Evolutionary conservation across 345 rosid species (phyloP).

Genomic region (Populus ilicifolia): DNA sequence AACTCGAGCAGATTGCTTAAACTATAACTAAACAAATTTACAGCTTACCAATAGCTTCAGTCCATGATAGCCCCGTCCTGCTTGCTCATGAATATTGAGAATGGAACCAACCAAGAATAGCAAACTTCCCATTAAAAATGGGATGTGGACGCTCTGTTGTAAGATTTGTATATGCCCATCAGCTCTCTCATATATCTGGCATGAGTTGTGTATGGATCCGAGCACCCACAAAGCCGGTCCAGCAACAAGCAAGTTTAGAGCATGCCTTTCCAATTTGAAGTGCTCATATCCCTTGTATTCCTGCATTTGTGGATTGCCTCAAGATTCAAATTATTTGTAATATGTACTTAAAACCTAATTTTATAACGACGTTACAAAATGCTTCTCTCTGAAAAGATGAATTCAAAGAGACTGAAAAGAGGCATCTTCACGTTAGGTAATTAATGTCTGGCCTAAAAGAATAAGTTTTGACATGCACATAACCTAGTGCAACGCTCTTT

Average conservation of each 20-base stretch:
- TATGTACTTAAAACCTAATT: no score
- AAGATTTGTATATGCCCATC: slow-evolving; percentile 75
- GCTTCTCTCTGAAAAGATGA: no score
- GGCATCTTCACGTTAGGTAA: no score
- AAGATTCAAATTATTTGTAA: no score
- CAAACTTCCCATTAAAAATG: slow-evolving; percentile 64
- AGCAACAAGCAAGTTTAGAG: slow-evolving; percentile 59
- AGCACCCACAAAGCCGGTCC: slow-evolving; percentile 69
- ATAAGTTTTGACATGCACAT: no score
- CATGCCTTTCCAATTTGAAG: slow-evolving; percentile 50
- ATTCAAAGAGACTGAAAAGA: no score
- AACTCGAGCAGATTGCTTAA: no score
- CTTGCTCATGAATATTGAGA: slow-evolving; percentile 50
- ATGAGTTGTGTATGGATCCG: slow-evolving; percentile 83
- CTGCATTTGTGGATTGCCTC: slow-evolving; percentile 21
- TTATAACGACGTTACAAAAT: no score
- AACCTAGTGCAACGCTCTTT: no score
- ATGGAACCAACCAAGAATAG: slow-evolving; percentile 57
- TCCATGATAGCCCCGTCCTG: slow-evolving; percentile 41
- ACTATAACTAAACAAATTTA: not conserved
- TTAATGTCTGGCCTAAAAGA: no score
- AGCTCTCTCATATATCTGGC: slow-evolving; percentile 84
- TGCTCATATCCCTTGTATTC: slow-evolving; percentile 47
- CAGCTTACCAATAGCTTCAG: slow-evolving; percentile 48
- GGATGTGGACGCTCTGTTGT: slow-evolving; percentile 67